Percentiles rank a stretch among this genome's conserved stretches.
phyloP scores from a whole-genome alignment of 495 filamentous ascomycete species.

The Clavariopsis aquatica region DNA sequence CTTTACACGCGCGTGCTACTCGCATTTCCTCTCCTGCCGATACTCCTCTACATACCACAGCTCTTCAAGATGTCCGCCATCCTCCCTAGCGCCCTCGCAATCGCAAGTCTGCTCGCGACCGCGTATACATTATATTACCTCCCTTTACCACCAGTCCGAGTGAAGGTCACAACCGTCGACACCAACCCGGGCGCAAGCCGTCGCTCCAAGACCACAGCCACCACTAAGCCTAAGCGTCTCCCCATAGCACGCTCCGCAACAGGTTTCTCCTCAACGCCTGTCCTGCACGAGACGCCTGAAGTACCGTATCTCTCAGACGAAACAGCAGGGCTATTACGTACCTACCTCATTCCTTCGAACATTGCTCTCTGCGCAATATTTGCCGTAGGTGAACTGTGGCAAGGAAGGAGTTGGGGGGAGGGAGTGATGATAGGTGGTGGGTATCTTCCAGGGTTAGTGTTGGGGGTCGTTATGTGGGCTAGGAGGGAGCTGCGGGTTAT shows the following conservation, averaged over 20 bases:
- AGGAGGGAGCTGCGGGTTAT: slow-evolving; percentile 31
- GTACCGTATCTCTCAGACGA: slow-evolving; percentile 24
- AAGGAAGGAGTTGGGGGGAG: slow-evolving; percentile 19
- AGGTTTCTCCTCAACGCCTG: background rate
- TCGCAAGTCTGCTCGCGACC: slow-evolving; percentile 20
- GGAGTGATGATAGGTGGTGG: slow-evolving; percentile 35
- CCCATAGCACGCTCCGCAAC: background rate
- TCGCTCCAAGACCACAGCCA: background rate
- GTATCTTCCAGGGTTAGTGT: slow-evolving; percentile 32
- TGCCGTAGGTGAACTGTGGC: slow-evolving; percentile 14
- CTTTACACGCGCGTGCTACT: slow-evolving; percentile 36
- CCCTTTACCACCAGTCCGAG: slow-evolving; percentile 23
- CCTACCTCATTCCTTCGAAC: slow-evolving; percentile 21
- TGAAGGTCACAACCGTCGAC: background rate
- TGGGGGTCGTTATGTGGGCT: slow-evolving; percentile 27
- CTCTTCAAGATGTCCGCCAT: background rate
- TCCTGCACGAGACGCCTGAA: background rate
- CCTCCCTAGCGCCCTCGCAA: slow-evolving; percentile 3
- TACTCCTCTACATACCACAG: slow-evolving; percentile 27
- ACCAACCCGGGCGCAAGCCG: background rate
- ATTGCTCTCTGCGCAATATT: slow-evolving; percentile 4
- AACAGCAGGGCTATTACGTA: background rate
- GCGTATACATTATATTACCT: slow-evolving; percentile 37
- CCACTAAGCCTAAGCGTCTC: slow-evolving; percentile 10
- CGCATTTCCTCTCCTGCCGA: slow-evolving; percentile 22